Evolutionary conservation across 2,329 filamentous ascomycete species (phyloP).

Genomic region (Byssothecium circinans): DNA sequence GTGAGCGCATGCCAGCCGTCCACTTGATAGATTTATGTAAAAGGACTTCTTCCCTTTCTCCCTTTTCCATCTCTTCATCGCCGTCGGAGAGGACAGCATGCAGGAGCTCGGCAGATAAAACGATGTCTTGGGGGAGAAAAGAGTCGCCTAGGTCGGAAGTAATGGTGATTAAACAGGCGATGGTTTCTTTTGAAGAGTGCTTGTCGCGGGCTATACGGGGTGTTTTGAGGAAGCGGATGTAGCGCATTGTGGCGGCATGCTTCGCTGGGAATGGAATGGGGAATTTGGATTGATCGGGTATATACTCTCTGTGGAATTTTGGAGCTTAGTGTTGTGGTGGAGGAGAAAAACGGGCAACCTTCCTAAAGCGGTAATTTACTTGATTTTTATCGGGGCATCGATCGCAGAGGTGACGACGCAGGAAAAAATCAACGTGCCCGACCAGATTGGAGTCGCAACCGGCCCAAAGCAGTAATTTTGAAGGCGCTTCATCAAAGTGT

Average conservation of each 20-base stretch:
- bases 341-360: too few relatives aligned
- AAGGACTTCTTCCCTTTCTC: slow-evolving; percentile 28
- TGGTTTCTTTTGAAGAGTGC: slow-evolving; percentile 13
- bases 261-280: too few relatives aligned
- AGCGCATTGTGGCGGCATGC: slow-evolving; percentile 47
- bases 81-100: slow-evolving; percentile 29
- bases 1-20: slow-evolving; percentile 47
- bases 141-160: slow-evolving; percentile 70
- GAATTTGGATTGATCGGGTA: too few relatives aligned
- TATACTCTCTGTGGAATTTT: too few relatives aligned
- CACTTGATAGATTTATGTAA: slow-evolving; percentile 50
- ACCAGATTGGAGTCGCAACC: too few relatives aligned
- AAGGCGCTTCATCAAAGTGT: too few relatives aligned
- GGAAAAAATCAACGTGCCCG: too few relatives aligned
- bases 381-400: too few relatives aligned
- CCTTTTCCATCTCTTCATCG: slow-evolving; percentile 7
- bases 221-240: slow-evolving; percentile 69
- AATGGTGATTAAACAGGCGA: slow-evolving; percentile 58
- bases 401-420: too few relatives aligned
- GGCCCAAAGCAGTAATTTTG: too few relatives aligned
- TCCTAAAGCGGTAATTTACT: too few relatives aligned
- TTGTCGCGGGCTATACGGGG: slow-evolving; percentile 52
- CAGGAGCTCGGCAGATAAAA: slow-evolving; percentile 47
- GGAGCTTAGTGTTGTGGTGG: too few relatives aligned
- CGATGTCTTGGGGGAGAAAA: slow-evolving; percentile 56